Evolutionary conservation across 2,329 filamentous ascomycete species (phyloP).

Genomic region (Nemania sp.): DNA sequence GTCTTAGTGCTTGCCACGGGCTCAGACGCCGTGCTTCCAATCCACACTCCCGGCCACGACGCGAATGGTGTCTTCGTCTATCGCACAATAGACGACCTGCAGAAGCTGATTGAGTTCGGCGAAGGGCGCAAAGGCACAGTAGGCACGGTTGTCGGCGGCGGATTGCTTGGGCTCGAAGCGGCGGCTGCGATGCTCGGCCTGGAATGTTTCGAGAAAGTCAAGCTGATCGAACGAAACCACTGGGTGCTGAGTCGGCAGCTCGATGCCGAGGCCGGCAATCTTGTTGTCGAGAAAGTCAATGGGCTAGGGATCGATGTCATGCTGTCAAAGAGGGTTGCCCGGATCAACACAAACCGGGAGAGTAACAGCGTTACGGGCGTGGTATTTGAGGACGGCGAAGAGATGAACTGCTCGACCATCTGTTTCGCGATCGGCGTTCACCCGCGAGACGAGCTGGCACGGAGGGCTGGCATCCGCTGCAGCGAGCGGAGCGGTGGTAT

Average conservation of each 20-base stretch:
- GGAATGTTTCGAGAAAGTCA: slow-evolving; percentile 71
- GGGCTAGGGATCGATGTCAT: slow-evolving; percentile 79
- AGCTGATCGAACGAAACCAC: slow-evolving; percentile 77
- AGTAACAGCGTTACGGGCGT: slow-evolving; percentile 72
- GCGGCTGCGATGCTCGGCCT: slow-evolving; percentile 92
- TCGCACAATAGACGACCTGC: slow-evolving; percentile 79
- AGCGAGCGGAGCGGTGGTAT: slow-evolving; percentile 76
- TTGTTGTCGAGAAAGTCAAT: slow-evolving; percentile 81
- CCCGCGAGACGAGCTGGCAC: slow-evolving; percentile 76
- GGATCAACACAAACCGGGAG: slow-evolving; percentile 69
- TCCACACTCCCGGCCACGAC: slow-evolving; percentile 73
- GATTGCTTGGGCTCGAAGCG: slow-evolving; percentile 82
- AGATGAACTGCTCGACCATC: slow-evolving; percentile 76
- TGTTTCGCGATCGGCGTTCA: slow-evolving; percentile 90
- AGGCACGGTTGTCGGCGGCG: slow-evolving; percentile 81
- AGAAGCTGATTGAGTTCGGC: slow-evolving; percentile 75
- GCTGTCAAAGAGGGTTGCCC: slow-evolving; percentile 73
- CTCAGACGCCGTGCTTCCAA: slow-evolving; percentile 76
- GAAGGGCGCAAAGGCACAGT: slow-evolving; percentile 66
- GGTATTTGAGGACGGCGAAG: slow-evolving; percentile 78
- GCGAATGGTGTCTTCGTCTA: slow-evolving; percentile 88
- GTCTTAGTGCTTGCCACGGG: slow-evolving; percentile 83
- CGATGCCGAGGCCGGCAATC: slow-evolving; percentile 75
- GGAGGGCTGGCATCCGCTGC: slow-evolving; percentile 69
- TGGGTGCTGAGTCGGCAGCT: slow-evolving; percentile 85